Evolutionary conservation across 2,329 filamentous ascomycete species (phyloP).

Genomic region (Colletotrichum caudatum): DNA sequence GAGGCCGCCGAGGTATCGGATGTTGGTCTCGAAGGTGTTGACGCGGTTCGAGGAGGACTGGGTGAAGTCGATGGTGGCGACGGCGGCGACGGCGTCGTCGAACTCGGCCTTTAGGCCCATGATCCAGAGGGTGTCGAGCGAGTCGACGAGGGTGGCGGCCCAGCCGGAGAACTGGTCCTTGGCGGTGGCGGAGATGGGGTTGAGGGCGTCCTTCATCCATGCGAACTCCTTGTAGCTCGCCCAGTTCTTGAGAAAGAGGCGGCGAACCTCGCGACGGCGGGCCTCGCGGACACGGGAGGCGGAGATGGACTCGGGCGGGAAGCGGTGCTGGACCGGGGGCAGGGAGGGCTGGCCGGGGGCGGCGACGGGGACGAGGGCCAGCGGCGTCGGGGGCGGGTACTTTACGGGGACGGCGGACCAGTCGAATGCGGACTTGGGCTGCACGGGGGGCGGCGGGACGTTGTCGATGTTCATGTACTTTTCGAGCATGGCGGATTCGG

Average conservation of each 20-base stretch:
- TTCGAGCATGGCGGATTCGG: conserved; percentile 44
- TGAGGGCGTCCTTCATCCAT: conserved; percentile 61
- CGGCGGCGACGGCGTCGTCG: conserved; percentile 59
- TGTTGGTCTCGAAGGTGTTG: conserved; percentile 78
- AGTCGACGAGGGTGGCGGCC: conserved; percentile 60
- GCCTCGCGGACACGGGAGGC: conserved; percentile 46
- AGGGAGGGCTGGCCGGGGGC: conserved; percentile 40
- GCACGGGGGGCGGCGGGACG: conserved; percentile 24
- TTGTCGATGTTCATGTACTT: conserved; percentile 50
- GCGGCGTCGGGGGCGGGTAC: conserved; percentile 44
- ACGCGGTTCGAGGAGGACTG: conserved; percentile 50
- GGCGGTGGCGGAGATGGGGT: conserved; percentile 54
- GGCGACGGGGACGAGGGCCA: conserved; percentile 45
- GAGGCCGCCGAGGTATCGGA: conserved; percentile 77
- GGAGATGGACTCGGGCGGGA: conserved; percentile 44
- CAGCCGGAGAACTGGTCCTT: conserved; percentile 60
- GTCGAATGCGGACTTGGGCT: conserved; percentile 52
- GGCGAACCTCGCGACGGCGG: conserved; percentile 52
- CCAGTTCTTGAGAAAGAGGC: conserved; percentile 54
- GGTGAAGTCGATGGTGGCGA: conserved; percentile 61
- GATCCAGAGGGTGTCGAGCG: conserved; percentile 65
- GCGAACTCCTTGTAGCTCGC: conserved; percentile 58
- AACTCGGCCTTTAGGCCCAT: conserved; percentile 66
- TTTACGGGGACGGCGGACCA: conserved; percentile 50
- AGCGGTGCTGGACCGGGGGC: conserved; percentile 53